Percentiles rank a stretch among this genome's conserved stretches.
phyloP scores from a whole-genome alignment of 139 green algal species.

The Volvox africanus region DNA sequence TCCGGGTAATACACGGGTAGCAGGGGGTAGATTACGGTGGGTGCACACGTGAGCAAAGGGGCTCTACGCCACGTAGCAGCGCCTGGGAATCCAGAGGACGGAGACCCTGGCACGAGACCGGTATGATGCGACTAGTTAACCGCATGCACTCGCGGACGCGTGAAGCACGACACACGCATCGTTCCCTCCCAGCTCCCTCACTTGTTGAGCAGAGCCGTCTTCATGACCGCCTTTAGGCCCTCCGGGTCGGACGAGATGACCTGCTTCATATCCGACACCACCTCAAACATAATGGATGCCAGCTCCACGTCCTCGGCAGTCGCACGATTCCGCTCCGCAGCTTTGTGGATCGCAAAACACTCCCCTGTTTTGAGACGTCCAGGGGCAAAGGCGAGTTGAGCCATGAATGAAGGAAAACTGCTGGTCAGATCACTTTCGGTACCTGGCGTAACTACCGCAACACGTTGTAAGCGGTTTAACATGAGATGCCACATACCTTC shows the following conservation, averaged over 20 bases:
- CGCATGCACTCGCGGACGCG: too few relatives aligned
- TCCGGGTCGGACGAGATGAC: conserved; percentile 56
- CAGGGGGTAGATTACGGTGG: too few relatives aligned
- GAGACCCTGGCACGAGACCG: too few relatives aligned
- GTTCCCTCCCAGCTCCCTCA: not conserved
- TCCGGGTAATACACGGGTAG: too few relatives aligned
- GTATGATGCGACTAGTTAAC: too few relatives aligned
- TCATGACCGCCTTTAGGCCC: conserved; percentile 52
- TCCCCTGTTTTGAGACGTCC: conserved; percentile 12
- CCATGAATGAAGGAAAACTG: too few relatives aligned
- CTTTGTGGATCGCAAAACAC: conserved; percentile 59
- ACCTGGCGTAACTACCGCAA: too few relatives aligned
- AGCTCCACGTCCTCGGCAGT: conserved; percentile 55
- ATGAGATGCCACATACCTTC: conserved; percentile 29
- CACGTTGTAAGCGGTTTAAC: too few relatives aligned
- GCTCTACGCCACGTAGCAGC: too few relatives aligned
- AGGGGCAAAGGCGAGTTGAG: too few relatives aligned
- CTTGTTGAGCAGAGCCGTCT: conserved; percentile 47
- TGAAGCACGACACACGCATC: not conserved
- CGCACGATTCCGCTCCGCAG: conserved; percentile 12
- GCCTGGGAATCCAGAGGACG: not conserved
- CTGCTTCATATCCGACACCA: conserved; percentile 58
- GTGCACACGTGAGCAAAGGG: too few relatives aligned
- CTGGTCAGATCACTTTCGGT: too few relatives aligned
- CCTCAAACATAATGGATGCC: conserved; percentile 58